Base-by-base conservation (phyloP, 805 yeast genomes). In the Kluyveromyces dobzhanskii region DNA sequence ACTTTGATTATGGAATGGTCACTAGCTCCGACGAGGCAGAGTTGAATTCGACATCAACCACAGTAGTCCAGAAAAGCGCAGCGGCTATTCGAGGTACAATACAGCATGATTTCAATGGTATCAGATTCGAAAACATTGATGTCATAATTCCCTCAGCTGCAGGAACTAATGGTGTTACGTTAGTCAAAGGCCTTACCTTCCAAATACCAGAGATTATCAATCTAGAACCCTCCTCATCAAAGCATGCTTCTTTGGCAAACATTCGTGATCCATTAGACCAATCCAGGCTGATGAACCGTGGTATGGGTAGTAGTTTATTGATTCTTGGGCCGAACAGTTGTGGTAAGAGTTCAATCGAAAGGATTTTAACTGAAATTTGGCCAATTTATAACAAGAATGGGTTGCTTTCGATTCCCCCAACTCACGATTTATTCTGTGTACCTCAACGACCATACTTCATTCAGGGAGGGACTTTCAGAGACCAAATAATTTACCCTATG, bases 291-390 rank as follows among this genome's bases (percentile, higher is more conserved):
- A 68, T 82, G 28, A 67, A 64, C 42, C 70, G 69, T 30, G 57
- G 61, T 4, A 49, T 54, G 8, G 78, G 80, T 30, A 79, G 84
- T 44, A 85, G 83, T 54, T 64, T 87, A 38, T 70, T 88, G 44
- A 80, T 88, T 27, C 68, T 86, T 44, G 97, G 96, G 9, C 73
- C 90, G 36, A 88, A 88, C 52, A 94, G 96, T 12, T 73, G 81
- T 50, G 97, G 97, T 43, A 88, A 88, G 57, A 81, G 94, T 7
- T 78, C 95, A 0, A 80, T 88, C 48, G 78, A 87, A 37, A 69
- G 96, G 45, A 71, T 88, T 3, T 69, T 87, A 42, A 88, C 94
- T 5, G 94, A 90, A 17, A 66, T 88, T 44, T 88, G 97, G 97
- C 96, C 97, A 11, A 69, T 85, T 19, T 88, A 84, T 60, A 66